Conservation (phyloP, 1,284 basidiomycete genomes). For the Papiliotrema flavescens region DNA sequence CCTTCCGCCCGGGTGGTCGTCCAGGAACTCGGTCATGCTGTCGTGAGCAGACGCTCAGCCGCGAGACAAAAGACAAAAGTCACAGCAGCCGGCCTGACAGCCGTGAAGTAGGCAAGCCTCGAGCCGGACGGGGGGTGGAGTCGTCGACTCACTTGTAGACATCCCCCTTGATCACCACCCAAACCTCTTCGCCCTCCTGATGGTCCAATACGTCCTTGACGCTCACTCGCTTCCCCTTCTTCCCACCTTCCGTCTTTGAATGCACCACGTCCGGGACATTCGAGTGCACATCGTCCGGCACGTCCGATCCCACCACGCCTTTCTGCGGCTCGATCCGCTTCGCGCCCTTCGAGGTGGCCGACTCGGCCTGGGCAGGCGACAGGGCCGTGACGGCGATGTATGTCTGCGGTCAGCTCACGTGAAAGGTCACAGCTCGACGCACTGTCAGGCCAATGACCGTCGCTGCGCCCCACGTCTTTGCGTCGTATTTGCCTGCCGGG, state of each 20-base stretch:
- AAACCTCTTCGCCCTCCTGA: conserved; percentile 31
- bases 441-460: not conserved
- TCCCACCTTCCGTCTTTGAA: conserved; percentile 1
- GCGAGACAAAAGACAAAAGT: no score
- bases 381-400: not conserved
- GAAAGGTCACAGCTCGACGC: not conserved
- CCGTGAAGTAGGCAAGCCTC: no score
- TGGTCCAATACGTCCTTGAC: conserved; percentile 32
- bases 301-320: not conserved
- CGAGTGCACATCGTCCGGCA: not conserved
- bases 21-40: conserved; percentile 42
- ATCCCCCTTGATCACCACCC: conserved; percentile 45
- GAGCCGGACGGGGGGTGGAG: no score
- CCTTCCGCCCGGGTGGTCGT: conserved; percentile 45
- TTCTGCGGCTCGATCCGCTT: conserved; percentile 1
- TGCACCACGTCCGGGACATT: conserved; percentile 8
- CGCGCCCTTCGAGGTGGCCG: not conserved
- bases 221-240: conserved; percentile 10
- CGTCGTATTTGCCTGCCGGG: not conserved
- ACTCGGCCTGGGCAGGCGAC: not conserved
- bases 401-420: not conserved
- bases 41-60: not conserved
- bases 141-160: conserved; percentile 40
- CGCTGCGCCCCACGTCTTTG: not conserved
- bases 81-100: no score